Evolutionary conservation across 305 asterid species (phyloP).

Genomic region (Lippia alba): DNA sequence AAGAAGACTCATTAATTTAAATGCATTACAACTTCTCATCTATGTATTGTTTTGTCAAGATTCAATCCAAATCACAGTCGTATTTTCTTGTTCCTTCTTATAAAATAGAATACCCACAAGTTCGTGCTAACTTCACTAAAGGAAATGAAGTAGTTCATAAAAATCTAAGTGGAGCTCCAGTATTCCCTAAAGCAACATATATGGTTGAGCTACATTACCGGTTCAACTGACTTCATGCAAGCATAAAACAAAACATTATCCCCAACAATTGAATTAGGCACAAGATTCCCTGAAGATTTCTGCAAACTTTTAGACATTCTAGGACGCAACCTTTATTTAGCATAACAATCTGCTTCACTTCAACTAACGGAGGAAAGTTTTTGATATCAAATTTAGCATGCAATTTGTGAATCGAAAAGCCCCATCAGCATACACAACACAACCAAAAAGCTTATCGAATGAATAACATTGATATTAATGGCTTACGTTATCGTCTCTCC

Average conservation of each 20-base stretch:
- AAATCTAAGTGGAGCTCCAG: constrained; percentile 7
- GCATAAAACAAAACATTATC: background rate
- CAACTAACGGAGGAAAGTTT: constrained; percentile 2
- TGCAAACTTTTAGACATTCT: background rate
- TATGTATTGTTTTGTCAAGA: too few species aligned
- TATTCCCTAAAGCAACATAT: background rate
- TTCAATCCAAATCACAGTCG: too few species aligned
- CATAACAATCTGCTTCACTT: background rate
- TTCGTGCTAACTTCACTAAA: background rate
- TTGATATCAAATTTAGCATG: background rate
- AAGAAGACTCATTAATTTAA: too few species aligned
- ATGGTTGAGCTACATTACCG: background rate
- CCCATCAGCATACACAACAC: background rate
- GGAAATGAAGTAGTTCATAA: background rate
- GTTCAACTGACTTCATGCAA: background rate
- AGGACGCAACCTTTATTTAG: constrained; percentile 7
- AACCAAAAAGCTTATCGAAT: constrained; percentile 1
- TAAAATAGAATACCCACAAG: too few species aligned
- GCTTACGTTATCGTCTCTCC: constrained; percentile 93
- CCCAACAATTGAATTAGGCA: background rate
- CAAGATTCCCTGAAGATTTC: background rate
- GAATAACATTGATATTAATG: constrained; percentile 1
- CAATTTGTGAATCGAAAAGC: background rate
- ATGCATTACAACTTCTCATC: too few species aligned
- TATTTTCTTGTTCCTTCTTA: too few species aligned